Base-by-base conservation (phyloP, 2,329 filamentous ascomycete genomes). In the Colletotrichum musicola region DNA sequence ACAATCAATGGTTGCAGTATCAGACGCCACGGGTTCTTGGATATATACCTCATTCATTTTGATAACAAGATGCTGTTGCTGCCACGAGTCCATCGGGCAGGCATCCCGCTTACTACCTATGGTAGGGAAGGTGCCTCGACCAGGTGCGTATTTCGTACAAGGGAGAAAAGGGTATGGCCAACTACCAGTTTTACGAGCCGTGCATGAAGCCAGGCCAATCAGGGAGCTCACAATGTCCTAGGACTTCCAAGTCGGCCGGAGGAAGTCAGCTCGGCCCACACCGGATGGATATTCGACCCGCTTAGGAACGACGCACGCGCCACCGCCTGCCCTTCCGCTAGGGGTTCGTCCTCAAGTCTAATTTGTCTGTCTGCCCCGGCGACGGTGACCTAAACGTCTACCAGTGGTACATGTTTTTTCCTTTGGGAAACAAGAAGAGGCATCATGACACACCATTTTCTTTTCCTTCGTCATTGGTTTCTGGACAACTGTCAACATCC, bases 211-310 rank as follows among this genome's bases (percentile, higher is more conserved):
- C 20, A 25, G 13, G 35, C 46, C 25, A 54, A 50, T 50, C 30
- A 61, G 13, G 30, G 38, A 16, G 44, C 18, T 30, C 22, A 16
- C 12, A 44, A 35, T 27, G 27, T 50, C 30, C 13, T 51, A 44
- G 59, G 59, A 20, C 20, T 18, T 49, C 20, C 59, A 42, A n/a
- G 50, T 18, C 20, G 42, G 49, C 60, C 47, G 47, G 57, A 53
- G 35, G 56, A 66, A 55, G 56, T 61, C 66, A 69, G 55, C n/a
- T 35, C 16, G 56, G 10, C 51, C 66, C 62, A 63, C 53, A 40
- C 38, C 64, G 51, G 64, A 53, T 67, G 53, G 64, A 66, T 47
- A 51, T 51, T 57, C 56, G 56, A 20, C 55, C 66, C 62, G 66
- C 46, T 27, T 40, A 40, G 62, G 55, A 46, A 18, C 22, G 27